Conservation (phyloP, 495 filamentous ascomycete species). For the Choiromyces venosus region DNA sequence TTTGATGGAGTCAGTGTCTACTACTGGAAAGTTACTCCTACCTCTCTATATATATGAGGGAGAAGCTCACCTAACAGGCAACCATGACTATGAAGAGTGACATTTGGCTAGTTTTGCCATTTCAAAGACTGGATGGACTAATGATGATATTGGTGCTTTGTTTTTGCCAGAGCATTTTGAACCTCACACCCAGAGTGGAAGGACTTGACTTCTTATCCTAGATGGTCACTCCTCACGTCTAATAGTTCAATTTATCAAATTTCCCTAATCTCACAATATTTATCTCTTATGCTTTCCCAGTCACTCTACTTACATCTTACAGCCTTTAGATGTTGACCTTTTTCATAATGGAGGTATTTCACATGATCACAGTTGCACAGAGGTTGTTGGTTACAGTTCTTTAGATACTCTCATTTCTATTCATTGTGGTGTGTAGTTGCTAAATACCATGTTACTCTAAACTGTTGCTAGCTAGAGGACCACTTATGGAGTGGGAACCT, state of each 20-base stretch:
- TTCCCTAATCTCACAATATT: slow-evolving; percentile 9
- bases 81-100: slow-evolving; percentile 14
- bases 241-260: slow-evolving; percentile 8
- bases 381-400: too few relatives aligned
- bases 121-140: slow-evolving; percentile 8
- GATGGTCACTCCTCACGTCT: slow-evolving; percentile 22
- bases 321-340: slow-evolving; percentile 6
- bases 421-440: too few relatives aligned
- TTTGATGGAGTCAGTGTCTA: slow-evolving; percentile 8
- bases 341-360: too few relatives aligned
- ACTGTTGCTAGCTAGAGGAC: too few relatives aligned
- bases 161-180: slow-evolving; percentile 17
- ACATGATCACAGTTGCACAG: too few relatives aligned
- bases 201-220: slow-evolving; percentile 13
- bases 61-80: slow-evolving; percentile 6
- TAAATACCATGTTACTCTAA: too few relatives aligned
- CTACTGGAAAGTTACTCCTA: background rate
- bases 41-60: slow-evolving; percentile 18
- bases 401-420: too few relatives aligned
- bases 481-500: too few relatives aligned
- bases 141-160: slow-evolving; percentile 1
- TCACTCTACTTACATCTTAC: too few relatives aligned
- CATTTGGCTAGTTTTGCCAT: slow-evolving; percentile 16
- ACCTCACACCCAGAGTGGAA: background rate
- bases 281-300: slow-evolving; percentile 13